A percentile compares a stretch with the other conserved stretches of the same genome.
These are phyloP conservation scores for Ambrosia trifida DNA, from an alignment of 129 eudicot genomes.

Conservation along the genomic window DNA sequence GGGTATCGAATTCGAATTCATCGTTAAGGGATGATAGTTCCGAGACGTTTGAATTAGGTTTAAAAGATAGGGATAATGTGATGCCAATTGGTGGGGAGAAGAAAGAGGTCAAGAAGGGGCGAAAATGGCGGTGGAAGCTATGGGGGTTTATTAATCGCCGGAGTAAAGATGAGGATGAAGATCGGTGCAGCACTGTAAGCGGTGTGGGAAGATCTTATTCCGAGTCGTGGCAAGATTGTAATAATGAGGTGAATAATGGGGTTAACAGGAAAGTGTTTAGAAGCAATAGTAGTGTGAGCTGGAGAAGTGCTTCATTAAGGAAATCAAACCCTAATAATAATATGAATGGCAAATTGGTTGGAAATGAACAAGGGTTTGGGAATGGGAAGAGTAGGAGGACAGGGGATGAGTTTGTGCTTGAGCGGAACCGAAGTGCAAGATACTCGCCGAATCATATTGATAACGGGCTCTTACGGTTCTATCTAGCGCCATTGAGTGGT, in stretches of 20 bases:
- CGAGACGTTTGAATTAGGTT: slow-evolving; percentile 66
- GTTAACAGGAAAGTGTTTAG: slow-evolving; percentile 51
- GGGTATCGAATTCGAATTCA: slow-evolving; percentile 50
- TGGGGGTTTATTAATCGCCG: slow-evolving; percentile 80
- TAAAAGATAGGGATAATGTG: slow-evolving; percentile 46
- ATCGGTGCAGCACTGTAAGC: slow-evolving; percentile 51
- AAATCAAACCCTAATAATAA: slow-evolving; percentile 48
- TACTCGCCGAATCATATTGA: slow-evolving; percentile 75
- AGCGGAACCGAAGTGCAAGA: slow-evolving; percentile 84
- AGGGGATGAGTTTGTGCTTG: slow-evolving; percentile 63
- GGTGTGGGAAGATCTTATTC: slow-evolving; percentile 85
- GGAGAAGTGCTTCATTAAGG: slow-evolving; percentile 68
- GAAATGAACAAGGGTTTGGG: slow-evolving; percentile 26
- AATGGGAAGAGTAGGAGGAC: slow-evolving; percentile 35
- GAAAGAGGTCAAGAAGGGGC: slow-evolving; percentile 54
- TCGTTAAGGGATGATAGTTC: slow-evolving; percentile 78
- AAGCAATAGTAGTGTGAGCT: slow-evolving; percentile 88
- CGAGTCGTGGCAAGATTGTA: slow-evolving; percentile 78
- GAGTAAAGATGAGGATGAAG: slow-evolving; percentile 64
- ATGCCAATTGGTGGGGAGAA: slow-evolving; percentile 36
- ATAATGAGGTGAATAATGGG: slow-evolving; percentile 40
- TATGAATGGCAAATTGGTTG: slow-evolving; percentile 35
- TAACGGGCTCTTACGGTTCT: slow-evolving; percentile 80
- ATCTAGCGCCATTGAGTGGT: slow-evolving; percentile 82
- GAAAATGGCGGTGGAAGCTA: slow-evolving; percentile 63